phyloP scores from a whole-genome alignment of 129 eudicot species.

The Helianthus tuberosus region DNA sequence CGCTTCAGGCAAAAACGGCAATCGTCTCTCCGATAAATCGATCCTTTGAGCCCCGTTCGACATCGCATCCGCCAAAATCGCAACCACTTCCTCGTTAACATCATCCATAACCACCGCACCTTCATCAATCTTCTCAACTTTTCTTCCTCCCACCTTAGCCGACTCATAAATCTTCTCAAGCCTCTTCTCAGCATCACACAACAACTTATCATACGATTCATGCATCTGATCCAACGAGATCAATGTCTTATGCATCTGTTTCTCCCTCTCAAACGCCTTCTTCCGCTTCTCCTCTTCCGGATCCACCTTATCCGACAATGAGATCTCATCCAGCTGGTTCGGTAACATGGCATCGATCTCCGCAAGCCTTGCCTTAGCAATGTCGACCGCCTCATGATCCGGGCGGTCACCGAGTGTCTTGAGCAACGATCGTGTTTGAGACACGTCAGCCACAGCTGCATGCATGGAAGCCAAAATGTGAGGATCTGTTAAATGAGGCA shows the following conservation, averaged over 20 bases:
- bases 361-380: slow-evolving; percentile 52
- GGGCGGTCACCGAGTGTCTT: slow-evolving; percentile 71
- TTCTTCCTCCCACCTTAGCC: slow-evolving; percentile 31
- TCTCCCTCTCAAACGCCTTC: slow-evolving; percentile 54
- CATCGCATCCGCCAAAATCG: slow-evolving; percentile 53
- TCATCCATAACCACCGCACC: slow-evolving; percentile 37
- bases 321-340: slow-evolving; percentile 52
- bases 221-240: slow-evolving; percentile 82
- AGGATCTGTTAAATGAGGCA: slow-evolving; percentile 81
- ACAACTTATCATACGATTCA: slow-evolving; percentile 66
- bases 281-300: slow-evolving; percentile 38
- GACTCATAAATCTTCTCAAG: slow-evolving; percentile 78
- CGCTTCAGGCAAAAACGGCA: slow-evolving; percentile 77
- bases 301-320: slow-evolving; percentile 36
- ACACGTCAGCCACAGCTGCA: slow-evolving; percentile 64
- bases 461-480: slow-evolving; percentile 67
- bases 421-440: slow-evolving; percentile 71
- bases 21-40: slow-evolving; percentile 57
- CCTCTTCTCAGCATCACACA: slow-evolving; percentile 73
- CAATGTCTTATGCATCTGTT: slow-evolving; percentile 54
- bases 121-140: slow-evolving; percentile 27
- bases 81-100: slow-evolving; percentile 69
- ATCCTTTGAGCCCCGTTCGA: slow-evolving; percentile 50
- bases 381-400: slow-evolving; percentile 81
- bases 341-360: slow-evolving; percentile 55